Evolutionary conservation across 345 rosid species (phyloP).

Genomic region (Eucalyptus erythrocorys): DNA sequence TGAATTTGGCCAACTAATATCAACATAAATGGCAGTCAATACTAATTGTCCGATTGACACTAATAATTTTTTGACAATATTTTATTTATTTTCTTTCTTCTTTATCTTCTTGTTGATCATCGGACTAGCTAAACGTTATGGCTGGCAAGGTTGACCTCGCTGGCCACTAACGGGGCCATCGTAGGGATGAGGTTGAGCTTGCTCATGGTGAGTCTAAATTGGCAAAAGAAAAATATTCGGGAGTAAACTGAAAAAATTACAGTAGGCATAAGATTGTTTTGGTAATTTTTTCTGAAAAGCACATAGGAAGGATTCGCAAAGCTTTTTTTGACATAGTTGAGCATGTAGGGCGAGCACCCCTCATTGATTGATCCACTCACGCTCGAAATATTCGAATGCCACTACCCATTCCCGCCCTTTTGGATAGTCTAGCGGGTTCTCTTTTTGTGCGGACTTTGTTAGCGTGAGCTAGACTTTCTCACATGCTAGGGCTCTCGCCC

Average conservation of each 20-base stretch:
- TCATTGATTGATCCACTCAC: not conserved
- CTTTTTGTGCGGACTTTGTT: not conserved
- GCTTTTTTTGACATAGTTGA: not conserved
- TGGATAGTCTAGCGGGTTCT: not conserved
- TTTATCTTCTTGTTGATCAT: fast-evolving
- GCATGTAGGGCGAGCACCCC: not conserved
- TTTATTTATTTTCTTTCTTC: no score
- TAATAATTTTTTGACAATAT: no score
- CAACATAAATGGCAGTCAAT: fast-evolving
- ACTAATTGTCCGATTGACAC: fast-evolving
- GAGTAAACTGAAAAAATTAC: no score
- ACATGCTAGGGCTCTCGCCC: not conserved
- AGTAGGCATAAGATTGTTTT: no score
- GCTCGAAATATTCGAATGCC: not conserved
- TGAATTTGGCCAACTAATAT: fast-evolving
- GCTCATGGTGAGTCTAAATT: fast-evolving
- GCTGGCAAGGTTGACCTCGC: fast-evolving
- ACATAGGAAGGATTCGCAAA: not conserved
- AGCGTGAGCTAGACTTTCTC: not conserved
- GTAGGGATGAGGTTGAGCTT: fast-evolving
- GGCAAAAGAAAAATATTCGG: fast-evolving
- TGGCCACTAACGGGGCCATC: fast-evolving
- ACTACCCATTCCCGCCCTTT: not conserved
- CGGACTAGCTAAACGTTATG: fast-evolving
- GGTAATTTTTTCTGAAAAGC: fast-evolving